A percentile compares a stretch with the other conserved stretches of the same genome.
Evolutionary conservation across 805 yeast genomes (phyloP).

Genomic region (Schwanniomyces pseudopolymorphus): DNA sequence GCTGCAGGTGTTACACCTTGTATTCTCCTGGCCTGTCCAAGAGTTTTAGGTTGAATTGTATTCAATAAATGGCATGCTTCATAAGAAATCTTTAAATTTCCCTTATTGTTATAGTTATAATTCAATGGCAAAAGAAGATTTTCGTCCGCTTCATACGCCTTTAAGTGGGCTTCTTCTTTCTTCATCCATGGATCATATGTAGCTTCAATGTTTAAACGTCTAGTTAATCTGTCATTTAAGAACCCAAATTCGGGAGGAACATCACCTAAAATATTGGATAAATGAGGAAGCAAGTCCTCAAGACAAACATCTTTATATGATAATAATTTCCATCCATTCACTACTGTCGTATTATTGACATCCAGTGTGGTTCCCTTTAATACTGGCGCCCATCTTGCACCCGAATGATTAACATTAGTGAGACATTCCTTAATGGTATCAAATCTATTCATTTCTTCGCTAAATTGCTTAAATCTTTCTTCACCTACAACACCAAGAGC

Average conservation of each 20-base stretch:
- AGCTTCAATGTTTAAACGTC: slow-evolving; percentile 74
- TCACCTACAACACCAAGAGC: slow-evolving; percentile 65
- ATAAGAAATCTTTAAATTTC: slow-evolving; percentile 56
- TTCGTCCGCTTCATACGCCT: slow-evolving; percentile 85
- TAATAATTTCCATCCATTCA: slow-evolving; percentile 68
- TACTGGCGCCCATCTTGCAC: slow-evolving; percentile 60
- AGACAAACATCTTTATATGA: slow-evolving; percentile 48
- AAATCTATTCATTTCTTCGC: slow-evolving; percentile 44
- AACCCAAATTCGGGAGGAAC: slow-evolving; percentile 25
- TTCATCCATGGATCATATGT: slow-evolving; percentile 77
- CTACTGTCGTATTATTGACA: slow-evolving; percentile 37
- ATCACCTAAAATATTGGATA: slow-evolving; percentile 18
- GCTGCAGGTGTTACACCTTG: slow-evolving; percentile 97
- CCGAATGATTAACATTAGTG: slow-evolving; percentile 44
- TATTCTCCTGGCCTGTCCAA: slow-evolving; percentile 93
- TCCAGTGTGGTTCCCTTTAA: slow-evolving; percentile 50
- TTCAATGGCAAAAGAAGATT: slow-evolving; percentile 64
- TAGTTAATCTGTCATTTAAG: slow-evolving; percentile 42
- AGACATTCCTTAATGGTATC: slow-evolving; percentile 47
- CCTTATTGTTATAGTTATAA: slow-evolving; percentile 58
- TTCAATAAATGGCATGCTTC: slow-evolving; percentile 74
- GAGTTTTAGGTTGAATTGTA: slow-evolving; percentile 77
- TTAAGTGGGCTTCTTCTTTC: slow-evolving; percentile 68
- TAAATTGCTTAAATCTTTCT: slow-evolving; percentile 52
- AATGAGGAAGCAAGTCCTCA: slow-evolving; percentile 27